A percentile compares a stretch with the other conserved stretches of the same genome.
Evolutionary conservation across 768 basidiomycete genomes (phyloP).

Genomic region (Mrakia blollopis): DNA sequence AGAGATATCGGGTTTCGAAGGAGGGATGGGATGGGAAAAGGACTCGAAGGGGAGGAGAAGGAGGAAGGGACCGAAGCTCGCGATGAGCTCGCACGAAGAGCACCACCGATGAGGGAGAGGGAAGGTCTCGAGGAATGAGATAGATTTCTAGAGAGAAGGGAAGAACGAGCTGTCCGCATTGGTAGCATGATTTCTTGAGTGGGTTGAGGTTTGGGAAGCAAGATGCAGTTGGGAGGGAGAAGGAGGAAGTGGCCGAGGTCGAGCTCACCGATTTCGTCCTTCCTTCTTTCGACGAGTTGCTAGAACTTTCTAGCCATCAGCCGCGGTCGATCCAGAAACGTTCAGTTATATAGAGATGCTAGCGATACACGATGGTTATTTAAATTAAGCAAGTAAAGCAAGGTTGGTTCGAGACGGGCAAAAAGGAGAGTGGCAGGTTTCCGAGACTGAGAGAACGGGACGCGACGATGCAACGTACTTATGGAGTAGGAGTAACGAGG

Average conservation of each 20-base stretch:
- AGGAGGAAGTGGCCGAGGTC: not conserved
- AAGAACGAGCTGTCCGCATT: not conserved
- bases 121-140: not conserved
- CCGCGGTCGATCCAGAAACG: not conserved
- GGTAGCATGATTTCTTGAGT: not conserved
- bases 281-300: not conserved
- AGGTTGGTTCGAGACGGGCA: not conserved
- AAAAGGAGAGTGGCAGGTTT: not conserved
- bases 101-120: not conserved
- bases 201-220: too few species aligned
- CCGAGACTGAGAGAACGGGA: not conserved
- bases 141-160: not conserved
- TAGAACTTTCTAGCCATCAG: not conserved
- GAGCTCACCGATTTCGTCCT: not conserved
- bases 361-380: not conserved
- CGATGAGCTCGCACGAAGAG: not conserved
- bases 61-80: not conserved
- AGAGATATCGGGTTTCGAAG: not conserved
- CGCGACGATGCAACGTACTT: not conserved
- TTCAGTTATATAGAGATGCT: not conserved
- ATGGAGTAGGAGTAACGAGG: not conserved
- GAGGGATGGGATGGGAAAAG: not conserved
- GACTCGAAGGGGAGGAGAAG: not conserved
- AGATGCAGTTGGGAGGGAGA: not conserved
- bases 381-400: not conserved